Percentiles rank a stretch among this genome's conserved stretches.
These are phyloP conservation scores for Dictyostelium capitatum DNA, from an alignment of 78 protist genomes.

Conservation along the genomic window DNA sequence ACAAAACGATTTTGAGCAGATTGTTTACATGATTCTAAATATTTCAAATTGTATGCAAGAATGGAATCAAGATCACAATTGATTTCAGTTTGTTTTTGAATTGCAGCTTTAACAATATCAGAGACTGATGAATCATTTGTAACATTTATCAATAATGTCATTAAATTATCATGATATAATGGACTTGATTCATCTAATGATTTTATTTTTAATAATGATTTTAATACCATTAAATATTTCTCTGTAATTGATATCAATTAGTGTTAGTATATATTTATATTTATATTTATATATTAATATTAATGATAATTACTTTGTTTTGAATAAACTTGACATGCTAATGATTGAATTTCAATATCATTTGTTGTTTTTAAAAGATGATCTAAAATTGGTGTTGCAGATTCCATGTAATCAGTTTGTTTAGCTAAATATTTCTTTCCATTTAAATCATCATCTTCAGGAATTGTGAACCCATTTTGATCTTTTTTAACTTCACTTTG, in stretches of 20 bases:
- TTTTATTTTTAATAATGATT: slow-evolving; percentile 41
- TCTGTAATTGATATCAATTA: not conserved
- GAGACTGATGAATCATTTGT: not conserved
- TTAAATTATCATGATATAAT: not conserved
- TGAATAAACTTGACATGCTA: slow-evolving; percentile 44
- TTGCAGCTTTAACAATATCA: not conserved
- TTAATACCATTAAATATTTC: slow-evolving; percentile 23
- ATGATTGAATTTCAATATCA: slow-evolving; percentile 20
- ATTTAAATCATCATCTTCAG: slow-evolving; percentile 42
- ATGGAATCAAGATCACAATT: not conserved
- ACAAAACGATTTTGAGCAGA: slow-evolving; percentile 38
- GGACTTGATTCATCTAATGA: not conserved
- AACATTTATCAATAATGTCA: not conserved
- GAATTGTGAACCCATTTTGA: not conserved
- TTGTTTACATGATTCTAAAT: not conserved
- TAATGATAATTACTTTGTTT: not conserved
- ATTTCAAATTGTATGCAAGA: slow-evolving; percentile 16
- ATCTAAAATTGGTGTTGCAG: slow-evolving; percentile 16
- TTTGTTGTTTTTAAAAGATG: slow-evolving; percentile 25
- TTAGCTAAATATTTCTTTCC: slow-evolving; percentile 42
- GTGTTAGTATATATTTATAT: not conserved
- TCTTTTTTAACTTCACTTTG: not conserved
- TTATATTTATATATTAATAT: not conserved
- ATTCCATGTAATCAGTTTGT: not conserved
- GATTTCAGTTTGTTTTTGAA: not conserved